phyloP scores from a whole-genome alignment of 768 basidiomycete species.

The Boletus speciosus region DNA sequence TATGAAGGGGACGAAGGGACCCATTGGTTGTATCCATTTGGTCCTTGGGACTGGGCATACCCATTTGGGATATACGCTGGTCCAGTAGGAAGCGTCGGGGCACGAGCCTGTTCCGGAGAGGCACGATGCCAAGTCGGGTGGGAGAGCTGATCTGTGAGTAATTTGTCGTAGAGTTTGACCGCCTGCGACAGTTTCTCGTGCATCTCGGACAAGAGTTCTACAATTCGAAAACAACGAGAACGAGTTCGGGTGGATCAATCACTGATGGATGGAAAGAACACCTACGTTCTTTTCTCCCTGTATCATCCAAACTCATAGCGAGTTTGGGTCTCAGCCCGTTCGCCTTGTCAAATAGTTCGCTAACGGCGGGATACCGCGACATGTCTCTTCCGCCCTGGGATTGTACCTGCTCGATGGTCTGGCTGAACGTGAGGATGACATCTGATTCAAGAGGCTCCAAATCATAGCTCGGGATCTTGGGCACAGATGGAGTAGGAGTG shows the following conservation, averaged over 20 bases:
- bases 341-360: conserved; percentile 82
- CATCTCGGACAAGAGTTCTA: conserved; percentile 90
- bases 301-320: conserved; percentile 78
- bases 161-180: conserved; percentile 85
- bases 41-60: conserved; percentile 31
- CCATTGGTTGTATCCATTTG: conserved; percentile 34
- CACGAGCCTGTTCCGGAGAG: conserved; percentile 18
- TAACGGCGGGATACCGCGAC: conserved; percentile 77
- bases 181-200: conserved; percentile 91
- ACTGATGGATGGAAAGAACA: conserved; percentile 13
- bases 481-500: conserved; percentile 36
- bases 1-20: conserved; percentile 20
- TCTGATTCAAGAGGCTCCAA: conserved; percentile 79
- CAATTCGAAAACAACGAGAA: not conserved
- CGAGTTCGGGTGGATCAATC: not conserved
- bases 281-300: conserved; percentile 81
- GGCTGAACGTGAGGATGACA: conserved; percentile 85
- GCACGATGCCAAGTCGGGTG: conserved; percentile 60
- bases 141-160: conserved; percentile 79
- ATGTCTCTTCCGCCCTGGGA: conserved; percentile 76
- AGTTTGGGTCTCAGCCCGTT: conserved; percentile 76
- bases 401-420: conserved; percentile 82
- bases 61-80: conserved; percentile 17
- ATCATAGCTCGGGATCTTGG: conserved; percentile 73
- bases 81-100: conserved; percentile 28